Conservation (phyloP, 352 stramenopile species). For the Phytopythium helicoides region DNA sequence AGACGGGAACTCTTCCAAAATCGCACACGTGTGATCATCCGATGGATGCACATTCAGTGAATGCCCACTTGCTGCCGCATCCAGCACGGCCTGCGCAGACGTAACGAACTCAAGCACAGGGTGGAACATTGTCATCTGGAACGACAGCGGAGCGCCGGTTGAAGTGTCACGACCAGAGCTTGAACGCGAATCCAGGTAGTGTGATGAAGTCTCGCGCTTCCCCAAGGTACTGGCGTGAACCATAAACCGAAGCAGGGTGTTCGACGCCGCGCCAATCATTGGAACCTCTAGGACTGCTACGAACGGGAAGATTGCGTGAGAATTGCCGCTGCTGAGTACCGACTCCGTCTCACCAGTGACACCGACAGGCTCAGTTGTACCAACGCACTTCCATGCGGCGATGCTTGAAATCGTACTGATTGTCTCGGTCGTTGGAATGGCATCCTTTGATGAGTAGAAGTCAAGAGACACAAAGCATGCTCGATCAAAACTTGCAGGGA, state of each 20-base stretch:
- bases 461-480: conserved; percentile 84
- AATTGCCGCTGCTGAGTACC: conserved; percentile 48
- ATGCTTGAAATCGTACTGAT: conserved; percentile 52
- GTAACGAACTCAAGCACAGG: conserved; percentile 86
- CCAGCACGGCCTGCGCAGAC: conserved; percentile 78
- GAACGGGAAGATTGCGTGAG: conserved; percentile 76
- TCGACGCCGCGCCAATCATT: conserved; percentile 73
- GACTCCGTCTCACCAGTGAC: conserved; percentile 64
- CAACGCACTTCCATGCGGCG: conserved; percentile 80
- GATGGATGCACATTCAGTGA: conserved; percentile 75
- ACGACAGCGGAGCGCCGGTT: conserved; percentile 50
- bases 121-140: conserved; percentile 88
- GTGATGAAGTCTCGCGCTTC: conserved; percentile 44
- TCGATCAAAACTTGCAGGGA: conserved; percentile 72
- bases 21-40: conserved; percentile 74
- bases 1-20: conserved; percentile 66
- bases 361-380: conserved; percentile 73
- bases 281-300: conserved; percentile 85
- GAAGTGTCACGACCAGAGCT: conserved; percentile 40
- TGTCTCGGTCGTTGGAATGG: conserved; percentile 44
- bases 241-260: conserved; percentile 84
- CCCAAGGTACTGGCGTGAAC: conserved; percentile 79
- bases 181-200: conserved; percentile 42
- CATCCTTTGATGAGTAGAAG: conserved; percentile 77
- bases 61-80: conserved; percentile 75